Conservation (phyloP, 2,329 filamentous ascomycete species). For the Thielaviopsis musarum region DNA sequence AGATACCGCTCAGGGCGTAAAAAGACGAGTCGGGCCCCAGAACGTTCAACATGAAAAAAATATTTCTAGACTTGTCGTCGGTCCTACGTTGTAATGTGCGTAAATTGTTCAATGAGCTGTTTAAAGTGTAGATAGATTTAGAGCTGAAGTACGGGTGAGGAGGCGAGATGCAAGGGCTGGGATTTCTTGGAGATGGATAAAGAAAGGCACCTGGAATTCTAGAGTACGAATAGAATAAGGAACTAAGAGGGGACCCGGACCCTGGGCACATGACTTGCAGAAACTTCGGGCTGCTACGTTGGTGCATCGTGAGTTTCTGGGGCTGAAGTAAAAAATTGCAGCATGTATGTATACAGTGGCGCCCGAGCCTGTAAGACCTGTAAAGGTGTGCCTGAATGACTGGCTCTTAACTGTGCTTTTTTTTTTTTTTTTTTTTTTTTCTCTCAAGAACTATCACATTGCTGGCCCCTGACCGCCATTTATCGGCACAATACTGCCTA, state of each 20-base stretch:
- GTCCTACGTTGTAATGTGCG: not conserved
- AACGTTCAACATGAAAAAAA: not conserved
- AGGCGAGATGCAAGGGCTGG: not conserved
- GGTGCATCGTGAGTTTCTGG: not conserved
- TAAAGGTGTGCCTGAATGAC: not conserved
- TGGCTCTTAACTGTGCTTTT: too few relatives aligned
- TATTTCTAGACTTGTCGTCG: not conserved
- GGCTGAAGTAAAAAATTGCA: not conserved
- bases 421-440: too few relatives aligned
- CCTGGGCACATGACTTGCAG: not conserved
- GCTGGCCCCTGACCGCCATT: not conserved
- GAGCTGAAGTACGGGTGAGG: not conserved
- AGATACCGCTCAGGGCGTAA: too few relatives aligned
- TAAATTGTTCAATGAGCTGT: not conserved
- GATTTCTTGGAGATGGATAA: not conserved
- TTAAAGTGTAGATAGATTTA: too few relatives aligned
- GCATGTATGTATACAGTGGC: not conserved
- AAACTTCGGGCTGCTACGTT: not conserved
- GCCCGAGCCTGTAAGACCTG: not conserved
- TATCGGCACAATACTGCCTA: not conserved
- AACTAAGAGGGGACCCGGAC: not conserved
- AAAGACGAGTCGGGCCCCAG: not conserved
- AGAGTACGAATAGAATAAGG: not conserved
- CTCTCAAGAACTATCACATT: too few relatives aligned
- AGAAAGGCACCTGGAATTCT: not conserved